Base-by-base conservation (phyloP, 306 rosid species). In the Hippophae tibetana region DNA sequence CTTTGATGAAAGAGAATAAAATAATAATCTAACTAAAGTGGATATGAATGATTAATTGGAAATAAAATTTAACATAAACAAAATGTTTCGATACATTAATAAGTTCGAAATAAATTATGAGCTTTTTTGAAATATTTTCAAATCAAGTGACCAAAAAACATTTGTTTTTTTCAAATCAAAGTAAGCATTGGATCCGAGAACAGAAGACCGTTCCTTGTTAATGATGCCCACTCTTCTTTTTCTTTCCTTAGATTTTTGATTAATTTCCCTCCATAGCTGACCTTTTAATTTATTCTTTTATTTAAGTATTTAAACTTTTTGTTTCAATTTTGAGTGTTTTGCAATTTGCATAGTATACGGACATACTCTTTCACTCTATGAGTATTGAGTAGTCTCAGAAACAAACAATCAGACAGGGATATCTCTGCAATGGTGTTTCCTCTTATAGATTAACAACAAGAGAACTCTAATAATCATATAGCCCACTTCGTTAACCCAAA, bases 201-300 rank as follows among this genome's bases (percentile, higher is more conserved):
- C 67, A 77, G 75, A 79, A 79, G 95, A 82, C 94, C 95, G 95
- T 89, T 89, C 95, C 87, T 89, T 90, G 97, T 42, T 61, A 52
- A 38, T 43, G 14, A 84, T 58, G 94, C 86, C 61, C 7, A 23
- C 38, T 31, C 5, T 49, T 10, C 25, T 45, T 40, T 40, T 44
- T 61, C 67, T 67, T 57, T 67, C 63, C 42, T 43, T 31, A 13
- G 9, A 8, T 13, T 14, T 43, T 46, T 58, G 10, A 8, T 52
- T 42, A 42, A 51, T 10, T 59, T 27, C 10, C 14, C 56, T 23
- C 42, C 9, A 40, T 49, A 48, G 25, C 45, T 58, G 9, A 11
- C 6, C 14, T 40, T 10, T 8, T 7, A 7, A 18, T 11, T 23
- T 50, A 13, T 10, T 38, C 3, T 46, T 11, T 61, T 2, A 9